phyloP scores from a whole-genome alignment of 495 filamentous ascomycete species.

The Penicillium lividum region DNA sequence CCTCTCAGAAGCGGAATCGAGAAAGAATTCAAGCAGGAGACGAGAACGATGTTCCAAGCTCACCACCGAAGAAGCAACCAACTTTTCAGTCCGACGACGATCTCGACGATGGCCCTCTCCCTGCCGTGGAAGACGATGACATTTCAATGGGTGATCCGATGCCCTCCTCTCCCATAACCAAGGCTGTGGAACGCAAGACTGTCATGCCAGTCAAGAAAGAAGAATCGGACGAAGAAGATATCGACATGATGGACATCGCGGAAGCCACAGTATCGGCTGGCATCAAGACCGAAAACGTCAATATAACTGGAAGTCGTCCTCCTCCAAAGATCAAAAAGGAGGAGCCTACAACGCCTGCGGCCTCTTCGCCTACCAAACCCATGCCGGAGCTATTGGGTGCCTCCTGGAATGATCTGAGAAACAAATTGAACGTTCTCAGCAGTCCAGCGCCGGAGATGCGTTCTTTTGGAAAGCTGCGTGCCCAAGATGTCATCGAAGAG shows the following conservation, averaged over 20 bases:
- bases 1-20: conserved; percentile 47
- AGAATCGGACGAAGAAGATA: conserved; percentile 69
- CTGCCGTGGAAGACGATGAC: conserved; percentile 56
- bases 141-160: conserved; percentile 80
- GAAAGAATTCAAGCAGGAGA: conserved; percentile 48
- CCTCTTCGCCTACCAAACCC: conserved; percentile 73
- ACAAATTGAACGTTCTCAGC: conserved; percentile 80
- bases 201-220: conserved; percentile 60
- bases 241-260: conserved; percentile 84
- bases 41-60: conserved; percentile 43
- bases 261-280: conserved; percentile 66
- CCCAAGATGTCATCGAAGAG: conserved; percentile 79
- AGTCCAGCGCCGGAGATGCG: conserved; percentile 64
- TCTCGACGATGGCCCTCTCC: conserved; percentile 59
- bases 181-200: conserved; percentile 74
- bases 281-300: conserved; percentile 69
- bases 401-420: conserved; percentile 89
- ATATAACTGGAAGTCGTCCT: conserved; percentile 81
- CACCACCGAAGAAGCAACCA: conserved; percentile 35
- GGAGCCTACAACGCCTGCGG: conserved; percentile 64
- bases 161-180: conserved; percentile 84
- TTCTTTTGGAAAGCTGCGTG: conserved; percentile 73
- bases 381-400: conserved; percentile 65
- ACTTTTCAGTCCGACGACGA: conserved; percentile 38
- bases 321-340: conserved; percentile 72